phyloP scores from a whole-genome alignment of 768 basidiomycete species.

The Leccinum subgranulosum region DNA sequence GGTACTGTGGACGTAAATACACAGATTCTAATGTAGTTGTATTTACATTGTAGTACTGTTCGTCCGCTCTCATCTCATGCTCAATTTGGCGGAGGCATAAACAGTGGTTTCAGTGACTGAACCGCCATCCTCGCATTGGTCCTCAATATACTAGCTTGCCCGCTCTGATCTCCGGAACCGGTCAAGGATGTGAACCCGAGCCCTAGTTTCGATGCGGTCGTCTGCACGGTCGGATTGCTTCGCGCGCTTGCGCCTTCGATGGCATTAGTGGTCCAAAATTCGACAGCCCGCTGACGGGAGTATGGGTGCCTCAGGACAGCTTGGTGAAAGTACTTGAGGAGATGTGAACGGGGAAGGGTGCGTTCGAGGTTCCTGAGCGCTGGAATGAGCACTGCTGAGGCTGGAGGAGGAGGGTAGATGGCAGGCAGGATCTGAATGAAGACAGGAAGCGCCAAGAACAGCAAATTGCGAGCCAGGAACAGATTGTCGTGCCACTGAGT shows the following conservation, averaged over 20 bases:
- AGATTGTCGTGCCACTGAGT: slow-evolving; percentile 65
- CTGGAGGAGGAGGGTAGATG: slow-evolving; percentile 25
- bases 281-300: slow-evolving; percentile 42
- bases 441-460: slow-evolving; percentile 59
- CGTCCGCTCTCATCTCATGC: neutral
- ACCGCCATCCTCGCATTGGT: slow-evolving; percentile 24
- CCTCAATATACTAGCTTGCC: slow-evolving; percentile 25
- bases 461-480: slow-evolving; percentile 47
- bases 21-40: neutral
- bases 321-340: slow-evolving; percentile 54
- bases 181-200: slow-evolving; percentile 32
- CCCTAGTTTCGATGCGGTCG: slow-evolving; percentile 44
- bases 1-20: neutral
- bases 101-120: slow-evolving; percentile 25
- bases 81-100: slow-evolving; percentile 22
- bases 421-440: slow-evolving; percentile 43
- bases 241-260: slow-evolving; percentile 50
- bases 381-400: slow-evolving; percentile 26
- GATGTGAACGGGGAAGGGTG: slow-evolving; percentile 45
- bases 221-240: slow-evolving; percentile 45
- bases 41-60: neutral
- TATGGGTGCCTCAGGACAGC: slow-evolving; percentile 53
- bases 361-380: slow-evolving; percentile 32
- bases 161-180: slow-evolving; percentile 4
- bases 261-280: slow-evolving; percentile 59